Conservation (phyloP, 768 basidiomycete genomes). For the Galerina sulciceps region DNA sequence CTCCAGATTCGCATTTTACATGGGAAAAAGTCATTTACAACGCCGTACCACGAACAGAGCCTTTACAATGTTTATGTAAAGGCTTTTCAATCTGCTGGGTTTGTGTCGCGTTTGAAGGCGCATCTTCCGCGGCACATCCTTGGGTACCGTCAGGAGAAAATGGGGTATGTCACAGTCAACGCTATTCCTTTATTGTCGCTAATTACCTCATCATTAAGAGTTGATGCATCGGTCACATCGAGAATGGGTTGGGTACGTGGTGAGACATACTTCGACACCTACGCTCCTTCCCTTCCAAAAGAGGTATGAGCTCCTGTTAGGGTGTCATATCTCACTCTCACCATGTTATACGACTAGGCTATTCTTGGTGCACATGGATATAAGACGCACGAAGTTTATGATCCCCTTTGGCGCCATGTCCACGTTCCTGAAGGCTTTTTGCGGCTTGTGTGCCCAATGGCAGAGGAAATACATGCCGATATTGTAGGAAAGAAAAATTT, state of each 20-base stretch:
- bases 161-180: conserved; percentile 19
- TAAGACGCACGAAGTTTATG: conserved; percentile 23
- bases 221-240: conserved; percentile 22
- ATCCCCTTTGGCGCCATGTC: conserved; percentile 27
- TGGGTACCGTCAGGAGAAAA: conserved; percentile 27
- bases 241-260: conserved; percentile 28
- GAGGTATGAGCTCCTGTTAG: conserved; percentile 8
- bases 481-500: conserved; percentile 24
- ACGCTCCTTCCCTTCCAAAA: conserved; percentile 28
- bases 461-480: conserved; percentile 20
- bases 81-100: conserved; percentile 18
- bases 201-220: conserved; percentile 9
- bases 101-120: conserved; percentile 22
- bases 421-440: conserved; percentile 28
- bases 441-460: conserved; percentile 28
- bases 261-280: conserved; percentile 24
- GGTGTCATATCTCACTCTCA: neutral
- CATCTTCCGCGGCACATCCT: conserved; percentile 29
- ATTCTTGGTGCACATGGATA: conserved; percentile 31
- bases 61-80: conserved; percentile 27
- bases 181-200: neutral
- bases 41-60: conserved; percentile 24
- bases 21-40: conserved; percentile 15
- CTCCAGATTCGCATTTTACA: conserved; percentile 23
- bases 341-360: conserved; percentile 12